phyloP scores from a whole-genome alignment of 345 rosid genomes.

The Bruguiera sexangula region DNA sequence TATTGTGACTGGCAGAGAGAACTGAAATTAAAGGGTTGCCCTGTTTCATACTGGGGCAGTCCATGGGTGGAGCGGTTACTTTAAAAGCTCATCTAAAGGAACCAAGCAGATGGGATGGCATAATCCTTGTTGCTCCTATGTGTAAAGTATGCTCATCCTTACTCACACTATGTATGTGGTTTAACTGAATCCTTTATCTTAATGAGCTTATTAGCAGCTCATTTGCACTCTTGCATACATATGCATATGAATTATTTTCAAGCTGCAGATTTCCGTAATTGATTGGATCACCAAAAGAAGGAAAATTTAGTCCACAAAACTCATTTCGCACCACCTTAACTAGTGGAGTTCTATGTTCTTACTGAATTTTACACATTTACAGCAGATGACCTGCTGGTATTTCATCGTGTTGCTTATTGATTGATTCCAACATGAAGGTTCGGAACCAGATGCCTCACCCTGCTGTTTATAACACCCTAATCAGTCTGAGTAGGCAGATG shows the following conservation, averaged over 20 bases:
- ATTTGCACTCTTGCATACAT: not conserved
- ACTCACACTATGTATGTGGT: not conserved
- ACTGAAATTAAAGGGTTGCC: slow-evolving; percentile 72
- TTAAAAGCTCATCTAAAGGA: slow-evolving; percentile 73
- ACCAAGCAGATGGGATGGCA: slow-evolving; percentile 87
- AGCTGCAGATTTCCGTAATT: slow-evolving; percentile 7
- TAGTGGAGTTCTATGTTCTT: not conserved
- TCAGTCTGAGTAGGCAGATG: no score
- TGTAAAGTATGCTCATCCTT: slow-evolving; percentile 63
- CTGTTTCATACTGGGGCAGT: slow-evolving; percentile 75
- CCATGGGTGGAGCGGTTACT: slow-evolving; percentile 97
- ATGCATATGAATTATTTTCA: not conserved
- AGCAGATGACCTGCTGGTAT: not conserved
- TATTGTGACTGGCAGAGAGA: slow-evolving; percentile 40
- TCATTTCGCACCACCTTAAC: no score
- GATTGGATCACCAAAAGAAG: not conserved
- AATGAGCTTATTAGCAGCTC: not conserved
- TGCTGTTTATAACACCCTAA: no score
- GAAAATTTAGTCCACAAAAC: no score
- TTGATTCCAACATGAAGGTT: no score
- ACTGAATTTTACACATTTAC: not conserved
- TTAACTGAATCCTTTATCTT: not conserved
- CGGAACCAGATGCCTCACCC: no score
- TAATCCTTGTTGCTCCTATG: slow-evolving; percentile 91
- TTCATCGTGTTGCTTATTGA: no score